Conservation (phyloP, 371 early-diverging fungal species). For the Rhizopus sp. region DNA sequence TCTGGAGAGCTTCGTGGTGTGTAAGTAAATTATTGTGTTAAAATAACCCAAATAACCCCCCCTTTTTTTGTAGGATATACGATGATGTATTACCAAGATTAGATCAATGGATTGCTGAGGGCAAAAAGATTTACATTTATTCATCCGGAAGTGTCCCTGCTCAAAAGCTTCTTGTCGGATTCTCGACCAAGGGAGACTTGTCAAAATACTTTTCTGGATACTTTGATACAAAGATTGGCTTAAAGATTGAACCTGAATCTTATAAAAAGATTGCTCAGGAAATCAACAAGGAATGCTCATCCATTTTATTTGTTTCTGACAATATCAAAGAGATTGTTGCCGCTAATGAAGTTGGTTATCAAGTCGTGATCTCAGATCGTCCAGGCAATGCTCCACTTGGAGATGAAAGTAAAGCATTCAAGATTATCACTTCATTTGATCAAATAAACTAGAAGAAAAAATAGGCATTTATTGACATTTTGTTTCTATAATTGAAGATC, state of each 20-base stretch:
- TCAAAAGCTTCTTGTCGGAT: conserved; percentile 88
- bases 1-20: conserved; percentile 74
- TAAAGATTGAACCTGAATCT: conserved; percentile 68
- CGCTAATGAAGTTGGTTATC: conserved; percentile 73
- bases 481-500: conserved; percentile 83
- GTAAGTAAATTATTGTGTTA: conserved; percentile 48
- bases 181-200: conserved; percentile 83
- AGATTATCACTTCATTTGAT: conserved; percentile 43
- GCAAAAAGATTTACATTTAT: conserved; percentile 83
- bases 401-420: conserved; percentile 33
- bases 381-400: conserved; percentile 76
- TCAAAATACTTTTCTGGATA: conserved; percentile 76
- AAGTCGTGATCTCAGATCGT: conserved; percentile 72
- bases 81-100: conserved; percentile 83
- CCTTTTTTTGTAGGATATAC: conserved; percentile 67
- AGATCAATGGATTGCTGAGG: conserved; percentile 62
- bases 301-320: conserved; percentile 85
- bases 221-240: conserved; percentile 88
- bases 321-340: conserved; percentile 85
- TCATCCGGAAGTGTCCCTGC: conserved; percentile 93
- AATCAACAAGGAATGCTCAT: conserved; percentile 54
- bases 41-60: background rate
- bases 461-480: conserved; percentile 65
- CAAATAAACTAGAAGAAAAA: conserved; percentile 24
- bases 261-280: conserved; percentile 75